Evolutionary conservation across 352 stramenopile genomes (phyloP), one percentile per base, ranked within the genome.

Genomic region (Phytophthora cactorum): DNA sequence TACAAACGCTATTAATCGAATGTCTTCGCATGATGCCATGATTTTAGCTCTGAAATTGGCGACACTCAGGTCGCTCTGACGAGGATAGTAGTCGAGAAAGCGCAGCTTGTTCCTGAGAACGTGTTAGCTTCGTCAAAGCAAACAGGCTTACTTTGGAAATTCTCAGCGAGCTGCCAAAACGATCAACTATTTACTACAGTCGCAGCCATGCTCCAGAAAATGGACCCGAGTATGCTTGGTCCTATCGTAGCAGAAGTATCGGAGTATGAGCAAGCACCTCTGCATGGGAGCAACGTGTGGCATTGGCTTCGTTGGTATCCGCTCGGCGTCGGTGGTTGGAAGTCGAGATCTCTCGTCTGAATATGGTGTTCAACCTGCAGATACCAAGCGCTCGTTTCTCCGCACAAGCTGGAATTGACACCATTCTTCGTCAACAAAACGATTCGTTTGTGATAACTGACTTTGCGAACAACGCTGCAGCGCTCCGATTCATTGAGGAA

Each of bases 321-420:
- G 14, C 9, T 32, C 32, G 57, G 6, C 11, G 34, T 32, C 32
- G n/a, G 14, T 57, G 57, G 46, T 27, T 64, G 36, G n/a, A 50
- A 43, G 36, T 27, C 17, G 57, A 64, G 22, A 32, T 64, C 6
- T 17, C 45, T n/a, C 45, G 46, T 15, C 34, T 57, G 9, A 25
- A 46, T 5, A 62, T 49, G 17, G 9, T n/a, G 9, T 10, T 57
- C 11, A 50, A 34, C 0, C 34, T 25, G 57, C 22, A 64, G 46
- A 50, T 64, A 15, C 25, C 57, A 28, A 36, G 6, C 7, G 36
- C 14, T 36, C 12, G 11, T 5, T 45, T 61, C 9, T 22, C 15
- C 43, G 28, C 29, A 28, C 41, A 47, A 28, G 5, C 3, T 27
- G 10, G 41, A 27, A 47, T 52, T 25, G 41, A 61, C 2, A 25